Conservation (phyloP, 768 basidiomycete species). For the Galerina sulciceps region DNA sequence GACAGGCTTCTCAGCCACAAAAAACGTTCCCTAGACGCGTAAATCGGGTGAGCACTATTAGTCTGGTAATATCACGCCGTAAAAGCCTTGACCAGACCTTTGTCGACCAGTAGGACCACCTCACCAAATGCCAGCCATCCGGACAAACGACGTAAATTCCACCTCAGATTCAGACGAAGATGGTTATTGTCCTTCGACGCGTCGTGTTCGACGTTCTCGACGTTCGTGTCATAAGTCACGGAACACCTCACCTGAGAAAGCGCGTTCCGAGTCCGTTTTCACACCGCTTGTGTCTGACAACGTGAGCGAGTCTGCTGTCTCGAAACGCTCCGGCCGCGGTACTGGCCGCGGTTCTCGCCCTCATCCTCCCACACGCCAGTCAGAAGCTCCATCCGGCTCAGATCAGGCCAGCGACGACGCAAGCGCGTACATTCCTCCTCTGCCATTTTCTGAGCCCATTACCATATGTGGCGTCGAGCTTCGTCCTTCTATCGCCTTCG, state of each 20-base stretch:
- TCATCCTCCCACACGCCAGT: not conserved
- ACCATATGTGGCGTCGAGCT: conserved; percentile 43
- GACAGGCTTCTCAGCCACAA: no score
- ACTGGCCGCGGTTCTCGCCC: not conserved
- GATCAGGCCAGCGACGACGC: not conserved
- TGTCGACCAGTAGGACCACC: no score
- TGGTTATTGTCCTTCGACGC: no score
- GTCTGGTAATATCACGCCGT: no score
- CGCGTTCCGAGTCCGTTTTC: not conserved
- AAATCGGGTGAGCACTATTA: no score
- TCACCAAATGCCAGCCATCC: no score
- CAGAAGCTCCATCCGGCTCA: not conserved
- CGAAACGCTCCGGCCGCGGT: not conserved
- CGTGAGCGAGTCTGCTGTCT: not conserved
- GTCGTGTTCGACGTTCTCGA: no score
- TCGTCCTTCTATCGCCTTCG: conserved; percentile 54
- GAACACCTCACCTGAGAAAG: not conserved
- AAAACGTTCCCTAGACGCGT: no score
- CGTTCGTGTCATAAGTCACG: no score
- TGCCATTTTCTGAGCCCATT: conserved; percentile 23
- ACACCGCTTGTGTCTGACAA: not conserved
- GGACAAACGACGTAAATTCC: no score
- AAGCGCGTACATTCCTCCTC: not conserved
- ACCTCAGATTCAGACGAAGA: no score
- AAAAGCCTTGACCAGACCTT: no score